phyloP scores from a whole-genome alignment of 768 basidiomycete genomes.

The Hericium rajendrae region DNA sequence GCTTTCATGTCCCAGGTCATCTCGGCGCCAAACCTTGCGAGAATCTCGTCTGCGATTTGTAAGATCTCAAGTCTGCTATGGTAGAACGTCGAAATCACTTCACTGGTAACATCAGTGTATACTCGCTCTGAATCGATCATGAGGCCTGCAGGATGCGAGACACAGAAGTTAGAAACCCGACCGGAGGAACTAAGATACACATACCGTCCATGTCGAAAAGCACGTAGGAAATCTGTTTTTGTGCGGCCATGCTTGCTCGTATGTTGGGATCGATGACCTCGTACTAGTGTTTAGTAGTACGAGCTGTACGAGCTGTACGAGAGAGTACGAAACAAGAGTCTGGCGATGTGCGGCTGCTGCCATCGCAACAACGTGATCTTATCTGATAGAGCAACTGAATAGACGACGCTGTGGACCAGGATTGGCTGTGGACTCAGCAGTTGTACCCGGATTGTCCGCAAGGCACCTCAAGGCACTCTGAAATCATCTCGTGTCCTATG shows the following conservation, averaged over 20 bases:
- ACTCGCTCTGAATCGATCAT: slow-evolving; percentile 72
- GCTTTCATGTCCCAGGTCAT: slow-evolving; percentile 89
- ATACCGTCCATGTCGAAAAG: slow-evolving; percentile 29
- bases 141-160: slow-evolving; percentile 34
- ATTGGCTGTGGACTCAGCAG: too few species aligned
- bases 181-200: background rate
- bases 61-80: background rate
- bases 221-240: slow-evolving; percentile 16
- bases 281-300: too few species aligned
- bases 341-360: too few species aligned
- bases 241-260: background rate
- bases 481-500: too few species aligned
- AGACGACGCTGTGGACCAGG: too few species aligned
- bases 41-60: slow-evolving; percentile 48
- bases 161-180: background rate
- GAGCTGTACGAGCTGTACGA: too few species aligned
- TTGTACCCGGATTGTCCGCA: too few species aligned
- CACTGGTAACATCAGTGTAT: slow-evolving; percentile 74
- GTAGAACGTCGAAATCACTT: slow-evolving; percentile 15
- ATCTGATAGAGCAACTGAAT: too few species aligned
- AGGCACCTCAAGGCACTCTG: too few species aligned
- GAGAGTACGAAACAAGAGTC: too few species aligned
- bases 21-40: slow-evolving; percentile 57
- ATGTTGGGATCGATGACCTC: background rate
- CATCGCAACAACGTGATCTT: too few species aligned